phyloP scores from a whole-genome alignment of 345 rosid species.

The Hibiscus syriacus region DNA sequence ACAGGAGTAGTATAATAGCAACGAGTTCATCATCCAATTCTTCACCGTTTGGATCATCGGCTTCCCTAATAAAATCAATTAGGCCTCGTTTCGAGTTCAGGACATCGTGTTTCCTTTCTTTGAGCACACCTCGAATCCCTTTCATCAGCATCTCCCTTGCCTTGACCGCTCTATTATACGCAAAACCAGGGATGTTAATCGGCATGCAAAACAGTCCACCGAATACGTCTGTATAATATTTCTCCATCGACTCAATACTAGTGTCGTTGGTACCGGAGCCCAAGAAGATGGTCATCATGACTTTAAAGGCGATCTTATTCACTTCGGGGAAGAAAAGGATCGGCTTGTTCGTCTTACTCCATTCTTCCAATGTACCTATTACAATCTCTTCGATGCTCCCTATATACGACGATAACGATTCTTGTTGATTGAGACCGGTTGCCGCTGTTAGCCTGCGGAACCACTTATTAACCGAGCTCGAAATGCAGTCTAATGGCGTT shows the following conservation, averaged over 20 bases:
- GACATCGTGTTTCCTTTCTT: not conserved
- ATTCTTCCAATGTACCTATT: not conserved
- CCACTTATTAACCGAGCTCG: not conserved
- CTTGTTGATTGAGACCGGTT: not conserved
- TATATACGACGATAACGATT: not conserved
- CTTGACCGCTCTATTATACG: slow-evolving; percentile 10
- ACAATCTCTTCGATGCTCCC: not conserved
- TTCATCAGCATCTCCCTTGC: slow-evolving; percentile 16
- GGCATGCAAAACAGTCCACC: not conserved
- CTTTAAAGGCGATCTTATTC: not conserved
- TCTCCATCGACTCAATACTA: not conserved
- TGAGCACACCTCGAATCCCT: not conserved
- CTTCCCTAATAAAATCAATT: slow-evolving; percentile 19
- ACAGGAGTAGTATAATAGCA: slow-evolving; percentile 9
- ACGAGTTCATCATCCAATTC: slow-evolving; percentile 17
- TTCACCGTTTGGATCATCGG: slow-evolving; percentile 26
- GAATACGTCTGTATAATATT: not conserved
- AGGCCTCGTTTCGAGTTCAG: not conserved
- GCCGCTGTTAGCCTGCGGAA: not conserved
- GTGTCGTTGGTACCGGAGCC: not conserved
- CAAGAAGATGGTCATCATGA: not conserved
- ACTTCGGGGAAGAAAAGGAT: not conserved
- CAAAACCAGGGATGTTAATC: not conserved
- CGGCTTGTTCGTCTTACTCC: not conserved
- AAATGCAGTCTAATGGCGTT: not conserved